Evolutionary conservation across 805 yeast genomes (phyloP).

Genomic region (Metschnikowia lachancei): DNA sequence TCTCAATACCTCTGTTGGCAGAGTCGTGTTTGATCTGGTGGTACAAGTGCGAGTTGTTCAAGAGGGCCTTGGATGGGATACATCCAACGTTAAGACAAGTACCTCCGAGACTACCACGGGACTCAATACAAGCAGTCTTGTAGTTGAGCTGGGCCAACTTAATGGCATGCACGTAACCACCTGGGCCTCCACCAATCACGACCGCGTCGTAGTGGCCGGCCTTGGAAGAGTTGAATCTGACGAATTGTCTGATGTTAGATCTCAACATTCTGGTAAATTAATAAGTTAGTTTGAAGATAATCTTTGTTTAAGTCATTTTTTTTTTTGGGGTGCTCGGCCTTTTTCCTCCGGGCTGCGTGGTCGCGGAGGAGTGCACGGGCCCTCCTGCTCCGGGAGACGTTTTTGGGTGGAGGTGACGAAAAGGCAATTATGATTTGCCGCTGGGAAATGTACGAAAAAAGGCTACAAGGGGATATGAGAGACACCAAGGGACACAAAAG

Average conservation of each 20-base stretch:
- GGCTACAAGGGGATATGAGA: too few relatives aligned
- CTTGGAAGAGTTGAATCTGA: constrained; percentile 43
- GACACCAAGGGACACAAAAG: too few relatives aligned
- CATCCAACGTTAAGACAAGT: constrained; percentile 99
- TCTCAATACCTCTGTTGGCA: constrained; percentile 84
- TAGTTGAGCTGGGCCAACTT: constrained; percentile 96
- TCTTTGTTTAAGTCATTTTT: neutral
- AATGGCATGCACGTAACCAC: constrained; percentile 98
- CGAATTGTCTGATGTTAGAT: constrained; percentile 31
- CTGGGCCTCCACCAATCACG: constrained; percentile 99
- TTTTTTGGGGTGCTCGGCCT: constrained; percentile 5
- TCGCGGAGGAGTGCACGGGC: constrained; percentile 14
- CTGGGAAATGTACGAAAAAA: too few relatives aligned
- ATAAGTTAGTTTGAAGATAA: neutral
- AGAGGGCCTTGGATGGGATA: constrained; percentile 93
- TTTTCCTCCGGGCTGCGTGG: constrained; percentile 9
- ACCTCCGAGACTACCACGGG: constrained; percentile 95
- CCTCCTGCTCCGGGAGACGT: constrained; percentile 8
- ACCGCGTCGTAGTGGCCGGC: constrained; percentile 78
- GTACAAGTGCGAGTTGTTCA: constrained; percentile 91
- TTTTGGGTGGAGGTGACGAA: neutral
- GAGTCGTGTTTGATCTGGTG: constrained; percentile 88
- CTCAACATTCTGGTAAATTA: constrained; percentile 19
- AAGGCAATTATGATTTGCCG: too few relatives aligned
- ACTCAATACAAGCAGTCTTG: constrained; percentile 95